phyloP scores from a whole-genome alignment of 768 basidiomycete genomes.

The Leccinellum luteum region DNA sequence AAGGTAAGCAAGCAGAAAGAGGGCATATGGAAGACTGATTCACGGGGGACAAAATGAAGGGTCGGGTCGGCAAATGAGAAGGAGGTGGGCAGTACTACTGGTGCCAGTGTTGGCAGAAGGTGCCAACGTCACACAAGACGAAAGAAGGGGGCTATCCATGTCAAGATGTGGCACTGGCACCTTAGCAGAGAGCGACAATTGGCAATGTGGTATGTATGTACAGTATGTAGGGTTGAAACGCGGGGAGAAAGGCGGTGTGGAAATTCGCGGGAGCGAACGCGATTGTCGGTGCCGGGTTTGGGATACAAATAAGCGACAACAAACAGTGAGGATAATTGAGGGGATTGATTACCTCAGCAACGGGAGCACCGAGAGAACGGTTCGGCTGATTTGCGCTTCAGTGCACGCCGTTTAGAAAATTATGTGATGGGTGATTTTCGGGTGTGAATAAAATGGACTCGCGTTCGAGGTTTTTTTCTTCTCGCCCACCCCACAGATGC shows the following conservation, averaged over 20 bases:
- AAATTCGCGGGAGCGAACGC: background rate
- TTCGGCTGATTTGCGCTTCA: constrained; percentile 20
- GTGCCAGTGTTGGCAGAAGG: background rate
- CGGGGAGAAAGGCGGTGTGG: background rate
- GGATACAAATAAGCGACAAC: background rate
- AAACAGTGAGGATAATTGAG: background rate
- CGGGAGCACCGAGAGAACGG: constrained; percentile 8
- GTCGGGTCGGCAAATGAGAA: constrained; percentile 9
- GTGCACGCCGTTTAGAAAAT: constrained; percentile 12
- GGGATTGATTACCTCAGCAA: constrained; percentile 16
- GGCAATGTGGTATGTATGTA: background rate
- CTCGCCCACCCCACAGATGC: constrained; percentile 6
- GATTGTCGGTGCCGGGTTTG: background rate
- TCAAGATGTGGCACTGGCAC: background rate
- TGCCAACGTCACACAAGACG: background rate
- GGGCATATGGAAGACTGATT: background rate
- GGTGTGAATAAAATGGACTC: constrained; percentile 22
- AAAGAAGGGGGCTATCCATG: background rate
- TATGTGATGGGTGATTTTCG: constrained; percentile 13
- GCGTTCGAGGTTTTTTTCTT: background rate
- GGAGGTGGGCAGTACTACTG: background rate
- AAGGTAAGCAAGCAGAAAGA: background rate
- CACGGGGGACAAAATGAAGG: constrained; percentile 5
- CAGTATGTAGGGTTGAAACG: background rate
- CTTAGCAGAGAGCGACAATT: background rate